A percentile compares a stretch with the other conserved stretches of the same genome.
phyloP scores from a whole-genome alignment of 225 moss, liverwort and hornwort species.

The Pseudisothecium myosuroides region DNA sequence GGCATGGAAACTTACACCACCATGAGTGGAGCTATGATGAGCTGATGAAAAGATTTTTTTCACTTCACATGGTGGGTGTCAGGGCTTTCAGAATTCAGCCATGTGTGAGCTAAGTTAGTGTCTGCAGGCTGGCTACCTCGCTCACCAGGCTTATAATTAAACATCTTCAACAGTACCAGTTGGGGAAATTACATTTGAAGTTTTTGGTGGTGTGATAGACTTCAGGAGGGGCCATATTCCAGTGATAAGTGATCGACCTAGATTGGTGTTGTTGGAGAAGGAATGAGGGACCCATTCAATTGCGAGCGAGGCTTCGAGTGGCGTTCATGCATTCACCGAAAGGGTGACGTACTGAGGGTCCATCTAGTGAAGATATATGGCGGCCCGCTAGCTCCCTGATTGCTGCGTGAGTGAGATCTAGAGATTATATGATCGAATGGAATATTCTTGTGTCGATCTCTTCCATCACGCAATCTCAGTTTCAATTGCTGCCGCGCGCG shows the following conservation, averaged over 20 bases:
- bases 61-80: conserved; percentile 7
- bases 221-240: no score
- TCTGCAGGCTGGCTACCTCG: neutral
- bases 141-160: neutral
- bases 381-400: neutral
- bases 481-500: neutral
- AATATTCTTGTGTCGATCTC: neutral
- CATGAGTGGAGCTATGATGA: neutral
- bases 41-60: neutral
- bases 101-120: neutral
- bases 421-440: neutral
- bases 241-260: neutral
- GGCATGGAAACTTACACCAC: neutral
- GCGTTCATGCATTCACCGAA: neutral
- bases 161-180: neutral
- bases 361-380: neutral
- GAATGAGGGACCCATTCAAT: neutral
- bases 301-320: neutral
- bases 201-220: neutral
- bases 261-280: neutral
- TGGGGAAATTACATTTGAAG: neutral
- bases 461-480: neutral
- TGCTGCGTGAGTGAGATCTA: neutral
- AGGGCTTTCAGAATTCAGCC: neutral
- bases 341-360: neutral